Percentiles rank a stretch among this genome's conserved stretches.
Evolutionary conservation across 2,329 filamentous ascomycete species (phyloP).

Genomic region (Penicillium concentricum): DNA sequence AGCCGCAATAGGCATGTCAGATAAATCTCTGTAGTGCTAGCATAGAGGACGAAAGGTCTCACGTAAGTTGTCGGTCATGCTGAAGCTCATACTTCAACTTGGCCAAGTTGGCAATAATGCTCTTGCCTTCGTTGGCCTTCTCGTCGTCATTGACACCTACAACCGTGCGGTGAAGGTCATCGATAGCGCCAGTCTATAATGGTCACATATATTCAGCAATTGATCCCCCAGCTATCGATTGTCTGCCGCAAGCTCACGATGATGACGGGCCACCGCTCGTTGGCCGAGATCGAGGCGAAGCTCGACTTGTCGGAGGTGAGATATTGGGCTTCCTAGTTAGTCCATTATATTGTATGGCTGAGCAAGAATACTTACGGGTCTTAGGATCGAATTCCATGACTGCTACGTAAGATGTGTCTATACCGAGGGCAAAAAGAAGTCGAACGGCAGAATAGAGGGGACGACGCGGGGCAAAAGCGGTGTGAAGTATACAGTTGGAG

Average conservation of each 20-base stretch:
- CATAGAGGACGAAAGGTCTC: background rate
- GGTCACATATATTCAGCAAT: conserved; percentile 9
- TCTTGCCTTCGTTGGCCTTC: conserved; percentile 77
- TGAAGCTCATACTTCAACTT: conserved; percentile 92
- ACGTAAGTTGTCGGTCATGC: conserved; percentile 49
- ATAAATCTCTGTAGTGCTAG: background rate
- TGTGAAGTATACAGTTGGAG: conserved; percentile 7
- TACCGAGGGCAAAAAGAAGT: conserved; percentile 16
- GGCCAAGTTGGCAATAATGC: conserved; percentile 74
- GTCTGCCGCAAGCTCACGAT: conserved; percentile 57
- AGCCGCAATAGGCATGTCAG: background rate
- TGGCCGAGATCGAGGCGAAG: conserved; percentile 81
- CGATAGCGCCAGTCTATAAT: conserved; percentile 79
- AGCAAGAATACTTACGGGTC: conserved; percentile 56
- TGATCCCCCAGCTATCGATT: background rate
- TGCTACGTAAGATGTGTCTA: conserved; percentile 14
- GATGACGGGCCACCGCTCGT: conserved; percentile 90
- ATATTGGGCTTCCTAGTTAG: conserved; percentile 61
- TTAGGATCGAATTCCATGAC: conserved; percentile 73
- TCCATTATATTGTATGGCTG: background rate
- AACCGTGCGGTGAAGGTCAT: conserved; percentile 76
- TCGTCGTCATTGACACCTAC: conserved; percentile 52
- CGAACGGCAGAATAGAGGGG: conserved; percentile 12
- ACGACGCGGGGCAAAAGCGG: conserved; percentile 23
- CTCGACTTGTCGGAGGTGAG: conserved; percentile 78